Base-by-base conservation (phyloP, 257 asterid species). In the Linaria vulgaris region DNA sequence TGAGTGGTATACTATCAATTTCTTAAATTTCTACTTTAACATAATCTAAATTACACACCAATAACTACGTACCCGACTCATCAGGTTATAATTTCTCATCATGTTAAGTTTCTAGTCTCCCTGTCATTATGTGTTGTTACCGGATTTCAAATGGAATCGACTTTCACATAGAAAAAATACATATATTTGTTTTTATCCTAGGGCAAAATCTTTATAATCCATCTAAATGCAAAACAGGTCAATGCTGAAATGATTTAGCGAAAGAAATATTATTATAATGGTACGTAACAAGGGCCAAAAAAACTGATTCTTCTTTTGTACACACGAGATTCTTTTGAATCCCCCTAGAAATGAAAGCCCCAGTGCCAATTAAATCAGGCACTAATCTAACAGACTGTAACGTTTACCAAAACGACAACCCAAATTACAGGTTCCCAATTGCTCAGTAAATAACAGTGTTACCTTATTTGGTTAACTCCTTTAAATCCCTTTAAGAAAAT, bases 401-500 rank as follows among this genome's bases (percentile, higher is more conserved):
- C 74, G 55, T 62, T 72, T 46, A 20, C 39, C 51, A 58, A 61
- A 37, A 56, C 51, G 30, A 72, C 57, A 69, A 23, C 67, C 74
- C 62, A 44, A 70, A 59, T 79, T 63, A 75, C n/a, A n/a, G n/a
- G n/a, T n/a, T n/a, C n/a, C 66, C 71, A 77, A 83, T 72, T 79
- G 69, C 77, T 77, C 80, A 60, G 80, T 72, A 59, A 60, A 61
- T 45, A 70, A 69, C 20, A 56, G 66, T 64, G 78, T 80, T 86
- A 76, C 92, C 83, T 73, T 75, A 71, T 80, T 79, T 80, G 86
- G 88, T 66, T 67, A 68, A 80, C 67, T 69, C 63, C 58, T 54
- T 69, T 74, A 76, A 71, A 48, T 69, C 69, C 68, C 41, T 59
- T 63, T 38, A 25, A 55, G 59, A 77, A 70, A 48, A n/a, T 17